Evolutionary conservation across 1,284 basidiomycete species (phyloP), one percentile per base, ranked within the genome.

Genomic region (Uromyces viciae-fabae): DNA sequence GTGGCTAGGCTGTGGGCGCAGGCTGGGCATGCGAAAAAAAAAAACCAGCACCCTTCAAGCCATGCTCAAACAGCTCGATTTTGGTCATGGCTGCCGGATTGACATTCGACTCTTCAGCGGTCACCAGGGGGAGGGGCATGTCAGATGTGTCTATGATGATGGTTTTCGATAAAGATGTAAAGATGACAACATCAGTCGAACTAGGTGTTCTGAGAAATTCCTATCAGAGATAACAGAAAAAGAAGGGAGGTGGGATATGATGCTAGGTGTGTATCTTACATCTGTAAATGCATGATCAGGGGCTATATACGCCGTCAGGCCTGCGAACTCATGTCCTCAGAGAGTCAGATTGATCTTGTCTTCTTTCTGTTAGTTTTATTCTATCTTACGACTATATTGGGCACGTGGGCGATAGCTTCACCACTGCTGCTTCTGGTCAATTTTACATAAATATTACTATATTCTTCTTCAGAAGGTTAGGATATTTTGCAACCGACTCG

Each of bases 61-160:
- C n/a, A 46, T 71, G 33, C 8, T 25, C 40, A 40, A 71, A 71
- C 28, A 66, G 38, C 14, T 15, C 17, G 14, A 60, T 31, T 11
- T 25, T n/a, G 36, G 25, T 66, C 11, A 66, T 9, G 62, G 31
- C 68, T 71, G 15, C 36, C n/a, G 42, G 68, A 71, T 71, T 42
- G 38, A 71, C 68, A 71, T 28, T 38, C 17, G 42, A 71, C 15
- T 71, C 42, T n/a, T 71, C 38, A 71, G 38, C 68, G 68, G 38
- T 28, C 25, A 71, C 68, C 68, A 71, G 68, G 68, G 71, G 71
- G 56, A 73, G 71, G 71, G 71, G 71, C 71, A 49, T 71, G 68
- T 71, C 68, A 71, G 38, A 42, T 71, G 38, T 49, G 43, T 71
- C 68, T 49, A 28, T 71, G 68, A n/a, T 71, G 42, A 71, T 71